A percentile compares a stretch with the other conserved stretches of the same genome.
Evolutionary conservation across 768 basidiomycete species (phyloP).

Genomic region (Mycena vulgaris): DNA sequence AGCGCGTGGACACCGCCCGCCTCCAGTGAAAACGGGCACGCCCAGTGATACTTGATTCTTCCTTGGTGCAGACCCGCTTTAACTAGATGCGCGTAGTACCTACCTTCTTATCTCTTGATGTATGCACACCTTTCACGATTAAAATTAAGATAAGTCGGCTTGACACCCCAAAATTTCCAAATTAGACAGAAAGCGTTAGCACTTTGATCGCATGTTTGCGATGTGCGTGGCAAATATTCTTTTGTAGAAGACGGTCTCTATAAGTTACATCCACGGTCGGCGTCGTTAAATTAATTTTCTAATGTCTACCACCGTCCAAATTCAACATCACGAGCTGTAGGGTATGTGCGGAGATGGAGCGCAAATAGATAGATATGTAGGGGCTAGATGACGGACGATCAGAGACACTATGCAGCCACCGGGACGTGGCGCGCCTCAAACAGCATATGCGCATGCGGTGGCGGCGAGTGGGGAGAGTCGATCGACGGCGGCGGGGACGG

Average conservation of each 20-base stretch:
- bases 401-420: conserved; percentile 20
- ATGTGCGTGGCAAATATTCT: no score
- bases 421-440: conserved; percentile 36
- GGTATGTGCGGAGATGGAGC: conserved; percentile 21
- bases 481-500: conserved; percentile 64
- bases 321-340: conserved; percentile 2
- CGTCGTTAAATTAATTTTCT: not conserved
- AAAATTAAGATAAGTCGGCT: no score
- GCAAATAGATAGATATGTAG: conserved; percentile 18
- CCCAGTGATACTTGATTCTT: conserved; percentile 17
- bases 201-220: not conserved
- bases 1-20: conserved; percentile 4
- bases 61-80: conserved; percentile 26
- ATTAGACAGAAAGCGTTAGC: not conserved
- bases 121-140: not conserved
- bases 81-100: conserved; percentile 34
- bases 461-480: conserved; percentile 53
- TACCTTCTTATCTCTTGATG: conserved; percentile 19
- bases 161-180: not conserved
- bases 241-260: no score
- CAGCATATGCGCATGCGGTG: conserved; percentile 36
- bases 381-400: conserved; percentile 12
- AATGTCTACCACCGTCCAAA: conserved; percentile 15
- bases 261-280: no score
- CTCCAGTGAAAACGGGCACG: conserved; percentile 16